Evolutionary conservation across 1,139 yeast species (phyloP).

Genomic region (Yarrowia galli): DNA sequence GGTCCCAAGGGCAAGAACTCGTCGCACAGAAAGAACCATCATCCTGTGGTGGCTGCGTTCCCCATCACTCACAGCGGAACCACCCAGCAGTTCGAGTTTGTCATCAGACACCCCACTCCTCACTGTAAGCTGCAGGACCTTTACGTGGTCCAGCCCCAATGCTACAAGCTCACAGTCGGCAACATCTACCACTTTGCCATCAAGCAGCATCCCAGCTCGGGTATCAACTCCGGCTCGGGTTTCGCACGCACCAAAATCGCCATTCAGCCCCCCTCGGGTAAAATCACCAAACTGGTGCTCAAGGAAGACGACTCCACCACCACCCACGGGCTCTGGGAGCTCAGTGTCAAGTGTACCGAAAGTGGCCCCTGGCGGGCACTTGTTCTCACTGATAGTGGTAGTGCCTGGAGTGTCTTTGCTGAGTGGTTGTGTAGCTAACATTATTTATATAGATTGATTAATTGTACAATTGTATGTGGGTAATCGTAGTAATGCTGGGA

Average conservation of each 20-base stretch:
- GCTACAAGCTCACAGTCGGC: slow-evolving; percentile 62
- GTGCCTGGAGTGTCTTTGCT: slow-evolving; percentile 88
- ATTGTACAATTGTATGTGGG: neutral
- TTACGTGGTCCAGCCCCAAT: slow-evolving; percentile 85
- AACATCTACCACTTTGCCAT: slow-evolving; percentile 71
- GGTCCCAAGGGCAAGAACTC: slow-evolving; percentile 70
- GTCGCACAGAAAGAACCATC: slow-evolving; percentile 62
- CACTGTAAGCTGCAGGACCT: slow-evolving; percentile 75
- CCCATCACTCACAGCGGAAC: slow-evolving; percentile 80
- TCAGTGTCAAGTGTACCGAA: slow-evolving; percentile 68
- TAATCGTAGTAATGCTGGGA: no score
- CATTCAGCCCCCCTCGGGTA: slow-evolving; percentile 84
- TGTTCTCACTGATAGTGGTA: slow-evolving; percentile 78
- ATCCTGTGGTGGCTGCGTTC: slow-evolving; percentile 75
- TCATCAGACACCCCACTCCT: slow-evolving; percentile 74
- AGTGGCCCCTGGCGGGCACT: slow-evolving; percentile 84
- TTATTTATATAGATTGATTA: slow-evolving; percentile 10
- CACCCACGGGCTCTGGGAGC: slow-evolving; percentile 61
- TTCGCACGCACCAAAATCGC: slow-evolving; percentile 62
- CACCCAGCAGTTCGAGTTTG: slow-evolving; percentile 66
- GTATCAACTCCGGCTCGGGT: slow-evolving; percentile 57
- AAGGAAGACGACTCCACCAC: slow-evolving; percentile 47
- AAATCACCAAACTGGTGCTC: slow-evolving; percentile 65
- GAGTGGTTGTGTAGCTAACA: slow-evolving; percentile 76
- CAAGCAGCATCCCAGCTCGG: slow-evolving; percentile 68